Evolutionary conservation across 2,329 filamentous ascomycete genomes (phyloP), one percentile per base, ranked within the genome.

Genomic region (Scytalidium lignicola): DNA sequence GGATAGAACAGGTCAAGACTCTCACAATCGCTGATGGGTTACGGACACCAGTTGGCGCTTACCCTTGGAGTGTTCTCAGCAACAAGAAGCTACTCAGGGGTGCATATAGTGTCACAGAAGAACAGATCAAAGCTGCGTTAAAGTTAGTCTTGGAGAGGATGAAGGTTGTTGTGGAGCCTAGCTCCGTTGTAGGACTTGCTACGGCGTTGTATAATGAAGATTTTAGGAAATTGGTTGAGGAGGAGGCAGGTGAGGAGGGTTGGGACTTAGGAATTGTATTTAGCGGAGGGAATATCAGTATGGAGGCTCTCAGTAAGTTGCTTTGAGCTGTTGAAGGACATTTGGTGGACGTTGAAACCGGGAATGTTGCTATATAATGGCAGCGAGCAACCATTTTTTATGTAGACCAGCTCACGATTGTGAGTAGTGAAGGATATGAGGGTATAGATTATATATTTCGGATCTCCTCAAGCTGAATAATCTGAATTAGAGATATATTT

Each of bases 141-240:
- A 71, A 78, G 53, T 68, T 97, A 53, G 85, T 95, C 28, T 71
- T 91, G 54, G 92, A 97, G 78, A 73, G 91, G 50, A 82, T 93
- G 76, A 96, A 97, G 79, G 71, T 95, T 43, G 82, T 96, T 19
- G 83, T 96, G 12, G 92, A 97, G 74, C 92, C 92, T 19, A 91
- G 86, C 67, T 82, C 87, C 0, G 90, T 85, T 2, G 91, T 96
- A n/a, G 81, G 83, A 1, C 67, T 97, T 51, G 93, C 92, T 0
- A 87, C 88, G 7, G 85, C 83, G 46, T 70, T 97, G 57, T 96
- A 82, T 56, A 86, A 96, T 65, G 88, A 95, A 68, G 88, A 90
- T 3, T 96, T 96, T 54, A 73, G 89, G 50, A 65, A 62, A 12
- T 67, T 85, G 67, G 86, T 91, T 9, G 82, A 89, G 70, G 67